Percentiles rank a stretch among this genome's conserved stretches.
These are phyloP conservation scores for Silene vulgaris DNA, from an alignment of 179 eudicot species.

Conservation along the genomic window DNA sequence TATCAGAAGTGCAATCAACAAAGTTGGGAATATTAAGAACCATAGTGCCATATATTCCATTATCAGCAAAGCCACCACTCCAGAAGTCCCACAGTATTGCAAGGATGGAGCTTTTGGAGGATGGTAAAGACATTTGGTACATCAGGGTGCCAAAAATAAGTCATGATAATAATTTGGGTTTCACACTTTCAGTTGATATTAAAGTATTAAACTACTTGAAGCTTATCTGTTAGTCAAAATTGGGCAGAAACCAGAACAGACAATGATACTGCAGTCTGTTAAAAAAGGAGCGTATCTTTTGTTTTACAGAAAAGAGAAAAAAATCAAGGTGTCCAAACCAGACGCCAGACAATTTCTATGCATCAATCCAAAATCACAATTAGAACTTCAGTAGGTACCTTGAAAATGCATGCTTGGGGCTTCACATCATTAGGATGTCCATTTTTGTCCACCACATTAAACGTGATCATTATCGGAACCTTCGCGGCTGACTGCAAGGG, in stretches of 20 bases:
- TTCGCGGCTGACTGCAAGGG: slow-evolving; percentile 97
- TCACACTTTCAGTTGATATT: background rate
- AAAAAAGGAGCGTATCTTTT: background rate
- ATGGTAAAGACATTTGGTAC: background rate
- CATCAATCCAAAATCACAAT: background rate
- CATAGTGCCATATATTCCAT: slow-evolving; percentile 1
- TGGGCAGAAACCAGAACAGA: slow-evolving; percentile 3
- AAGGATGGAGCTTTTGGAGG: background rate
- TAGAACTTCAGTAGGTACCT: slow-evolving; percentile 40
- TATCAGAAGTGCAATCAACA: slow-evolving; percentile 2
- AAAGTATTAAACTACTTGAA: background rate
- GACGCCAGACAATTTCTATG: background rate
- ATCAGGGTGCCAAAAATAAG: slow-evolving; percentile 6
- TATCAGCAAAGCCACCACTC: slow-evolving; percentile 3
- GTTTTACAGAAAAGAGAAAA: background rate
- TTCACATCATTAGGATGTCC: slow-evolving; percentile 62
- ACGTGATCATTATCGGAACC: slow-evolving; percentile 98
- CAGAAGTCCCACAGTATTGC: background rate
- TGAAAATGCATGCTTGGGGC: slow-evolving; percentile 96
- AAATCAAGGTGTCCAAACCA: background rate
- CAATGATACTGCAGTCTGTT: background rate
- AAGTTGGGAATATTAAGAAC: background rate
- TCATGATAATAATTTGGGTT: background rate
- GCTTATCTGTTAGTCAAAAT: background rate
- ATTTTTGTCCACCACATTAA: slow-evolving; percentile 73